These are phyloP conservation scores for Calycina herbarum DNA, from an alignment of 2,329 filamentous ascomycete species.

Conservation along the genomic window DNA sequence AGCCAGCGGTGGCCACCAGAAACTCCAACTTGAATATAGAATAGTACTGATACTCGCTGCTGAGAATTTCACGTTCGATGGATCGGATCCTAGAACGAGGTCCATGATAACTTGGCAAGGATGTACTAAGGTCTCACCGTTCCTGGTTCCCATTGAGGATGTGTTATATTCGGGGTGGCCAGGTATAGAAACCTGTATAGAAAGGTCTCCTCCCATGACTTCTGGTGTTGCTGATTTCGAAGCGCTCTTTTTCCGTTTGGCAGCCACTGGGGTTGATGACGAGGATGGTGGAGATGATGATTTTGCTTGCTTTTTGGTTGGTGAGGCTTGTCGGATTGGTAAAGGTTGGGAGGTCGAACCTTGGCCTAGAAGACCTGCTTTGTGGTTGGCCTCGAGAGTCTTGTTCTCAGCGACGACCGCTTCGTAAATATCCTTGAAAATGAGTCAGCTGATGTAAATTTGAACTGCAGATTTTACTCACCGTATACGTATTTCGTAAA, in stretches of 20 bases:
- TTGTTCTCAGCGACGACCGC: neutral
- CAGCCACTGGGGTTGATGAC: neutral
- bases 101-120: slow-evolving; percentile 12
- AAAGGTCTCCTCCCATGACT: neutral
- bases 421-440: slow-evolving; percentile 2
- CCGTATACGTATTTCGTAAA: neutral
- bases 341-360: neutral
- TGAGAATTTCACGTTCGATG: neutral
- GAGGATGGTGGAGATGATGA: neutral
- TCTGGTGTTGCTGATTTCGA: neutral
- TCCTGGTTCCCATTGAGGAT: neutral
- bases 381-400: neutral
- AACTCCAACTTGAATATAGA: slow-evolving; percentile 5
- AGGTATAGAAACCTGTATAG: neutral
- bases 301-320: neutral
- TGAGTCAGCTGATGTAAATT: slow-evolving; percentile 3
- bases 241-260: neutral
- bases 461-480: neutral
- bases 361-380: neutral
- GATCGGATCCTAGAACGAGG: neutral
- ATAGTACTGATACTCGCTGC: neutral
- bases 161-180: neutral
- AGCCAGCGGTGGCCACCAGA: slow-evolving; percentile 9
- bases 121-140: neutral
- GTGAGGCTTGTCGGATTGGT: slow-evolving; percentile 1